Evolutionary conservation across 169 alveolate species (phyloP).

Genomic region (Eimeria maxima): DNA sequence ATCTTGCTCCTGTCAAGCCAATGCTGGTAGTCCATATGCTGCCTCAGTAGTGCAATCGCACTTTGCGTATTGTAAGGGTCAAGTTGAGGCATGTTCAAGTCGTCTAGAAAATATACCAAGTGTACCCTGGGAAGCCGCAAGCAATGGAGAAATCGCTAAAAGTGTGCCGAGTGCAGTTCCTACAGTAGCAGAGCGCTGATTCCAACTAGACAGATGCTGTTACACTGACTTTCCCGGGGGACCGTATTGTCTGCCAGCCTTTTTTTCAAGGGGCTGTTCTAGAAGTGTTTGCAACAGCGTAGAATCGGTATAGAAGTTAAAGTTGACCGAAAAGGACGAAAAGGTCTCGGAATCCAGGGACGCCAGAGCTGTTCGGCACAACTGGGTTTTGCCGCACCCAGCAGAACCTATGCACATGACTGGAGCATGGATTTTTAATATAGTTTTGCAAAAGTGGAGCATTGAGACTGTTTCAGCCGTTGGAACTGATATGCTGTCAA

Average conservation of each 20-base stretch:
- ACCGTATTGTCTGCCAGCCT: constrained; percentile 97
- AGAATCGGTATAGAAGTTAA: constrained; percentile 97
- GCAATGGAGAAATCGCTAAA: background rate
- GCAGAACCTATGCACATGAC: constrained; percentile 96
- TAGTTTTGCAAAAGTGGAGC: constrained; percentile 92
- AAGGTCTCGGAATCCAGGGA: constrained; percentile 90
- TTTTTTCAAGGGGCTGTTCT: constrained; percentile 94
- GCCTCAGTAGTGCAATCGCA: constrained; percentile 96
- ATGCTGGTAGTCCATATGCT: constrained; percentile 96
- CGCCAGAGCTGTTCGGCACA: constrained; percentile 93
- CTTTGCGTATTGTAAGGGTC: constrained; percentile 97
- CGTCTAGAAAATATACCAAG: constrained; percentile 97
- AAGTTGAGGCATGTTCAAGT: constrained; percentile 97
- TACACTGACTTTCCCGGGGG: constrained; percentile 91
- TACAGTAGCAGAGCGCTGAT: background rate
- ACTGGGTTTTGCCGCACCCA: constrained; percentile 97
- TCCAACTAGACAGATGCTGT: background rate
- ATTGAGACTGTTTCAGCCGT: constrained; percentile 95
- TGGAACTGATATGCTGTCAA: constrained; percentile 93
- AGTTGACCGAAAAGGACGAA: constrained; percentile 92
- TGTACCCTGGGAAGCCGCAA: constrained; percentile 90
- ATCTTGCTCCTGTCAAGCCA: constrained; percentile 95
- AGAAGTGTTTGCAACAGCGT: constrained; percentile 93
- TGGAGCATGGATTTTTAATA: constrained; percentile 92
- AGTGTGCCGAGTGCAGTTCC: background rate